phyloP scores from a whole-genome alignment of 306 rosid genomes.

The Acacia melanoxylon region DNA sequence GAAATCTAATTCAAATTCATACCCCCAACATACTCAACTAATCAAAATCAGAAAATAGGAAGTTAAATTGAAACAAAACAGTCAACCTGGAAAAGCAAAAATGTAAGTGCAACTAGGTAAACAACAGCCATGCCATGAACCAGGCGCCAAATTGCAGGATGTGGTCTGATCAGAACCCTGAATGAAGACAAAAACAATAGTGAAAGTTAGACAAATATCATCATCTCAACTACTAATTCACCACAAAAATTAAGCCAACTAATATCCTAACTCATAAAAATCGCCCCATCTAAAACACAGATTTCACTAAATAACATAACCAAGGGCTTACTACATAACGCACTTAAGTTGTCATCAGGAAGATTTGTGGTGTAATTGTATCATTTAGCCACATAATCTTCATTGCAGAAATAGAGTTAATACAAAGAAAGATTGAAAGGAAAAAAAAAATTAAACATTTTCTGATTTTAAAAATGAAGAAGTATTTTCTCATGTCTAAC shows the following conservation, averaged over 20 bases:
- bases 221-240: constrained; percentile 10
- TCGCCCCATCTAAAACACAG: constrained; percentile 1
- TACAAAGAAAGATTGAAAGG: not conserved
- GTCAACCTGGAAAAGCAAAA: constrained; percentile 96
- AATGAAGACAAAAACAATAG: constrained; percentile 27
- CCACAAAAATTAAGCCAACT: not conserved
- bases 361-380: not conserved
- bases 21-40: not conserved
- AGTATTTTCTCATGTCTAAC: constrained; percentile 1
- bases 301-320: constrained; percentile 13
- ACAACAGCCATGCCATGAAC: constrained; percentile 99
- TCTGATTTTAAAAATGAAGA: not conserved
- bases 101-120: constrained; percentile 90
- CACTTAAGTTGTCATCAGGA: not conserved
- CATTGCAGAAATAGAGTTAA: not conserved
- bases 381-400: constrained; percentile 6
- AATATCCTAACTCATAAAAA: not conserved
- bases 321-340: not conserved
- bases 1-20: constrained; percentile 1
- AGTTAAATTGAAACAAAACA: constrained; percentile 5
- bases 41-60: not conserved
- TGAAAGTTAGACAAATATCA: constrained; percentile 22
- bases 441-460: not conserved
- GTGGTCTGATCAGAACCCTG: constrained; percentile 98
- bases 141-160: constrained; percentile 99